Percentiles rank a stretch among this genome's conserved stretches.
Evolutionary conservation across 441 rosid species (phyloP).

Genomic region (Pelargonium fulgidum): DNA sequence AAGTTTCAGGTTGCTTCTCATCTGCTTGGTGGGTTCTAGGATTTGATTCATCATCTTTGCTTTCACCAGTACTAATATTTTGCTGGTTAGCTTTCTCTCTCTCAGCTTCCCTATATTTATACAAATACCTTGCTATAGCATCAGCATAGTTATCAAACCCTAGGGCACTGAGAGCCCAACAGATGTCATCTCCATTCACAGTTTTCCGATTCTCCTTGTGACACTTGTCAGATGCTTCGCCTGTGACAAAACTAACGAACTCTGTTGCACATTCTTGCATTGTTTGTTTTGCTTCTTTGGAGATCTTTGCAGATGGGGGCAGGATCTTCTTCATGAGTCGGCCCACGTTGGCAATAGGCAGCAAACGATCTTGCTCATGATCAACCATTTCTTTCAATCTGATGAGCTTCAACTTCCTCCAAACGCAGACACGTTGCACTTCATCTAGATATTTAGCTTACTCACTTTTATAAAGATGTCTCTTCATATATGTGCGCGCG

Average conservation of each 20-base stretch:
- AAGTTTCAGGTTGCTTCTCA: conserved; percentile 15
- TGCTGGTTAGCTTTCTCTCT: conserved; percentile 43
- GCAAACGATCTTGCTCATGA: conserved; percentile 45
- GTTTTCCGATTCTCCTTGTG: conserved; percentile 91
- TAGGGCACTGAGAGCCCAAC: conserved; percentile 75
- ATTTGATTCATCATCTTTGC: conserved; percentile 31
- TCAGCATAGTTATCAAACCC: conserved; percentile 75
- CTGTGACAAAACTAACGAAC: conserved; percentile 82
- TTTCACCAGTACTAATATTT: conserved; percentile 21
- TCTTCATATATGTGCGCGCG: conserved; percentile 18
- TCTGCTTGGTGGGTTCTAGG: not conserved
- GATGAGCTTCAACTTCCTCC: conserved; percentile 13
- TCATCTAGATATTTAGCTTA: conserved; percentile 10
- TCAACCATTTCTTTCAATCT: conserved; percentile 33
- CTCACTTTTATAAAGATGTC: conserved; percentile 16
- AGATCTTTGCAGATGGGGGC: conserved; percentile 74
- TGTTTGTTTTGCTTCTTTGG: conserved; percentile 80
- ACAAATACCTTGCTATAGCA: conserved; percentile 60
- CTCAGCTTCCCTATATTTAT: conserved; percentile 64
- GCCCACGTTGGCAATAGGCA: conserved; percentile 86
- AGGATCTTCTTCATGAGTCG: conserved; percentile 70
- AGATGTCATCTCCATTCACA: conserved; percentile 81
- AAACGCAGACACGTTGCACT: conserved; percentile 13
- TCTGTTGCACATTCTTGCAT: conserved; percentile 92
- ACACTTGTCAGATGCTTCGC: conserved; percentile 91